phyloP scores from a whole-genome alignment of 208 protist species.

The Leishmania gerbilli region DNA sequence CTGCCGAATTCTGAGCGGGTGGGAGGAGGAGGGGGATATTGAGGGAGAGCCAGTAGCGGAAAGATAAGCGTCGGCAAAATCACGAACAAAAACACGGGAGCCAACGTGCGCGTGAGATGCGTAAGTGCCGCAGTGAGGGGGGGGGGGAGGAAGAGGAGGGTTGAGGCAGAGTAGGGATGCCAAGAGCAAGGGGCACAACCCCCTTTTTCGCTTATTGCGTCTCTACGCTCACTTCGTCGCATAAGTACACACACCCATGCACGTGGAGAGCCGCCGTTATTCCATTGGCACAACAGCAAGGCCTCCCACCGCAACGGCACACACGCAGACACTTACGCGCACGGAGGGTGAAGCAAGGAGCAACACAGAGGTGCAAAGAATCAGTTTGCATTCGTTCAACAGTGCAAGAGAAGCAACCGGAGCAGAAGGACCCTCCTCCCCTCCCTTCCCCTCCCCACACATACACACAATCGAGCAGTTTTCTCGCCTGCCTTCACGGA shows the following conservation, averaged over 20 bases:
- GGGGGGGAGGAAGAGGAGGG: neutral
- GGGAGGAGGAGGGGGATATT: neutral
- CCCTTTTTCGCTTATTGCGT: neutral
- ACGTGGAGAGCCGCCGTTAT: neutral
- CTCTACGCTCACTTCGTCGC: neutral
- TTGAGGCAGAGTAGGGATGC: neutral
- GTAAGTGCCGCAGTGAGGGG: neutral
- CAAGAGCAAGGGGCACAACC: neutral
- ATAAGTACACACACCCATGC: neutral
- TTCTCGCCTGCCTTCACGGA: neutral
- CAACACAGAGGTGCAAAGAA: neutral
- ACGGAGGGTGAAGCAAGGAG: neutral
- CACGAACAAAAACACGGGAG: neutral
- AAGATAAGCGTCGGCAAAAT: neutral
- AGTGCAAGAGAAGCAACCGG: neutral
- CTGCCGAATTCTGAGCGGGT: neutral
- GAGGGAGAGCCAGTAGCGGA: neutral
- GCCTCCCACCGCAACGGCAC: neutral
- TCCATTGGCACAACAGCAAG: neutral
- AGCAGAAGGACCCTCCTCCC: neutral
- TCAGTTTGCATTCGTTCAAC: neutral
- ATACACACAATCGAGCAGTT: neutral
- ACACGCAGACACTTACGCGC: neutral
- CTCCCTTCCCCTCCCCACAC: too few relatives aligned
- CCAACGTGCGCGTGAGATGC: neutral